Evolutionary conservation across 2,329 filamentous ascomycete species (phyloP), one percentile per base, ranked within the genome.

Genomic region (Aspergillus sojae): DNA sequence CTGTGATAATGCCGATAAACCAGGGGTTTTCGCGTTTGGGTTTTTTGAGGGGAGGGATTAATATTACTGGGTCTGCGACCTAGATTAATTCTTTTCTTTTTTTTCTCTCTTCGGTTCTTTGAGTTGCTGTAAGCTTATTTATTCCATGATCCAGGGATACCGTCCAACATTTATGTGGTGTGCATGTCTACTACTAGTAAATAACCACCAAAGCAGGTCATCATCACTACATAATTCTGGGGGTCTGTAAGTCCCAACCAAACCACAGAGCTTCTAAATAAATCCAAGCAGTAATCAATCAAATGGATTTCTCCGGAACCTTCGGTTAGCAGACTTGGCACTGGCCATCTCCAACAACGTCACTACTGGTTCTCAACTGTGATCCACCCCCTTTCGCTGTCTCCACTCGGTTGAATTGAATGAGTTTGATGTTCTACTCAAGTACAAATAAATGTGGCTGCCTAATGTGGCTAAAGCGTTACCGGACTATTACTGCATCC

Each of bases 311-410:
- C 52, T 39, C 26, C 52, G 52, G 52, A 55, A 55, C 52, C 52
- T 55, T 55, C 52, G 52, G 52, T 55, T 55, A 34, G 52, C 10
- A 21, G 52, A 36, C 52, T 54, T 54, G 52, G 52, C 52, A 36
- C 30, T 5, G 16, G 16, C 28, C 10, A 23, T 36, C 52, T 30
- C 52, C 52, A 54, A 41, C 32, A n/a, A 55, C 52, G 52, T 55
- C 52, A 53, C 48, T 52, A 10, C 21, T 52, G 48, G 48, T 41
- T 41, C 39, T 41, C 39, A n/a, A 41, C 39, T 41, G 21, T 23
- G 52, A 55, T 55, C 52, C 52, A 55, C 52, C 26, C n/a, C 30
- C 19, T n/a, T 5, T 53, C 14, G 1, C 4, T 5, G 32, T 26
- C 52, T 55, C 52, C 52, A 39, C 52, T 21, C 16, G 21, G 28